These are phyloP conservation scores for Phytophthora brassicae DNA, from an alignment of 352 stramenopile genomes.

Conservation along the genomic window DNA sequence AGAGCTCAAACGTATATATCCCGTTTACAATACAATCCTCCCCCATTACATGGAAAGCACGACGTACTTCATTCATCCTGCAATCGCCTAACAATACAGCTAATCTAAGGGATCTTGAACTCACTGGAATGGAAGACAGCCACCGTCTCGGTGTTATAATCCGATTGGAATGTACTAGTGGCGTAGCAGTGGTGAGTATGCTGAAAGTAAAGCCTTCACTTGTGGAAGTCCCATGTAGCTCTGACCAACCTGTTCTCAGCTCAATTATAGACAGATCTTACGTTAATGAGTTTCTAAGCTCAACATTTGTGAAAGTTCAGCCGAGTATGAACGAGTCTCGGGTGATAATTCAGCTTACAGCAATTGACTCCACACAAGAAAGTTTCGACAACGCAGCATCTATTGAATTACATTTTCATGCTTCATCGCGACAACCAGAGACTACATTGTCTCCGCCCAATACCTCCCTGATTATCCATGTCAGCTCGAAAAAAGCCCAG, in stretches of 20 bases:
- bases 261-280: too few species aligned
- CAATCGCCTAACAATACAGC: neutral
- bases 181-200: too few species aligned
- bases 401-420: slow-evolving; percentile 1
- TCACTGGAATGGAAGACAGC: too few species aligned
- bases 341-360: too few species aligned
- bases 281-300: too few species aligned
- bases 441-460: slow-evolving; percentile 1
- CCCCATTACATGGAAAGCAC: neutral
- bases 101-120: neutral
- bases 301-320: too few species aligned
- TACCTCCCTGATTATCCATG: slow-evolving; percentile 4
- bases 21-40: slow-evolving; percentile 5
- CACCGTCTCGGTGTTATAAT: too few species aligned
- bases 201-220: too few species aligned
- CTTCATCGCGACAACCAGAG: neutral
- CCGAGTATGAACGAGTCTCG: too few species aligned
- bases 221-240: too few species aligned
- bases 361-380: neutral
- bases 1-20: slow-evolving; percentile 11
- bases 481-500: neutral
- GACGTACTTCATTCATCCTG: neutral
- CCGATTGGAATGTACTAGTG: too few species aligned
- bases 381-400: neutral
- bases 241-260: too few species aligned